Base-by-base conservation (phyloP, 73 alveolate genomes). In the Paramecium octaurelia region DNA sequence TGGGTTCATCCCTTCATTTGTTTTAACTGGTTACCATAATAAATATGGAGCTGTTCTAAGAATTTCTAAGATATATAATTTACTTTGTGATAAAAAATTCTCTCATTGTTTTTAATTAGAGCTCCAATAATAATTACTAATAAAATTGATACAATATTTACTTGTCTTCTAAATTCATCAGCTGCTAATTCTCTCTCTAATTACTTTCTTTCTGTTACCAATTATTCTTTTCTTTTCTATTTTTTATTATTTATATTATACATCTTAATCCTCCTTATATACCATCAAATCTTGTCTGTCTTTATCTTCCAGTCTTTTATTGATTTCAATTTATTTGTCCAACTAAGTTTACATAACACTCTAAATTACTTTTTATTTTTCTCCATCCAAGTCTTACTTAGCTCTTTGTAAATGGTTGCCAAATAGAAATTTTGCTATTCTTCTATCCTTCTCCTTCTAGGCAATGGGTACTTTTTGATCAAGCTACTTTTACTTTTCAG, bases 401-500 rank as follows among this genome's bases (percentile, higher is more conserved):
- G 91, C 91, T 48, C 76, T 80, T 48, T 80, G 10, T 42, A 80
- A 43, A 80, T 80, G 57, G 23, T 80, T 80, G 24, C 48, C 43
- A 27, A 80, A 43, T 40, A 43, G 21, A 27, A 1, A 31, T 27
- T 44, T 80, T 27, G 9, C 31, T 23, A 80, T 18, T n/a, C 91
- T 14, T 42, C 38, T 80, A 80, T 42, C 34, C 27, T 46, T 80
- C 38, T 42, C 46, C 21, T 80, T 80, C 76, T 10, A 42, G n/a
- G 46, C 44, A 40, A 6, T 12, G 27, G 91, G 73, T 20, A 43
- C 91, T 80, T 80, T 4, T 80, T 80, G 57, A 80, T 80, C 91
- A 43, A 80, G 91, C 91, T 44, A 80, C 91, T 80, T 80, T 80
- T 80, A 80, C 91, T 80, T 80, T 46, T 80, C 91, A 20, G 91